phyloP scores from a whole-genome alignment of 2,329 filamentous ascomycete genomes.

The Penicillium sp. region DNA sequence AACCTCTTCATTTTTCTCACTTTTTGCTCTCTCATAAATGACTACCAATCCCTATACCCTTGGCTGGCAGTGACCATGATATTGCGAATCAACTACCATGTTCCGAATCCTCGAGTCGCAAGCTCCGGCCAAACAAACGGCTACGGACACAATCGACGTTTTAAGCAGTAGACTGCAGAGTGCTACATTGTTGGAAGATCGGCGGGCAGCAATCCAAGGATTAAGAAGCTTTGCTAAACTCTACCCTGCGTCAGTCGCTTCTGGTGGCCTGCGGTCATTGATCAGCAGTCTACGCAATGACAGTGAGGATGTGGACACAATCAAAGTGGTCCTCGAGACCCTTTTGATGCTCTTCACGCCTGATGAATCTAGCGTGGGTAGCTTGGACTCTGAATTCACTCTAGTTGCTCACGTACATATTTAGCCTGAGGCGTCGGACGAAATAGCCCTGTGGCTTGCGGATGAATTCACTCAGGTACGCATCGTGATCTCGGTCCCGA shows the following conservation, averaged over 20 bases:
- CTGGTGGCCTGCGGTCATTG: constrained; percentile 81
- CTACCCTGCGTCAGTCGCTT: constrained; percentile 92
- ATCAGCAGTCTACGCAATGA: constrained; percentile 84
- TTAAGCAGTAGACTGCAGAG: constrained; percentile 83
- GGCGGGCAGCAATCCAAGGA: constrained; percentile 86
- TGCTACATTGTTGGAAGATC: constrained; percentile 89
- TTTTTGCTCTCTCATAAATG: constrained; percentile 26
- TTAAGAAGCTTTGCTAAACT: constrained; percentile 94
- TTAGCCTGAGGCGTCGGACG: constrained; percentile 88
- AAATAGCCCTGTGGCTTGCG: constrained; percentile 92
- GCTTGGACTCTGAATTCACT: constrained; percentile 1
- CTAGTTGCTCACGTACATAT: constrained; percentile 19
- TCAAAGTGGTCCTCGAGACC: constrained; percentile 92
- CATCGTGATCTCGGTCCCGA: constrained; percentile 8
- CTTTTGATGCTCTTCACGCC: constrained; percentile 86
- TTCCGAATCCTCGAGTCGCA: constrained; percentile 62
- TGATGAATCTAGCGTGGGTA: constrained; percentile 57
- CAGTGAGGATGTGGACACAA: constrained; percentile 90
- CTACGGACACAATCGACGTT: constrained; percentile 88
- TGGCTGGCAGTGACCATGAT: constrained; percentile 41
- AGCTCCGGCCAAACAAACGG: constrained; percentile 92
- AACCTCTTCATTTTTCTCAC: constrained; percentile 4
- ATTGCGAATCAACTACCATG: constrained; percentile 41
- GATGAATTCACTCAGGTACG: constrained; percentile 92
- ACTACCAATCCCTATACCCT: constrained; percentile 21